Percentiles rank a stretch among this genome's conserved stretches.
Conservation (phyloP, 148 eudicot genomes). For the Chenopodium album region DNA sequence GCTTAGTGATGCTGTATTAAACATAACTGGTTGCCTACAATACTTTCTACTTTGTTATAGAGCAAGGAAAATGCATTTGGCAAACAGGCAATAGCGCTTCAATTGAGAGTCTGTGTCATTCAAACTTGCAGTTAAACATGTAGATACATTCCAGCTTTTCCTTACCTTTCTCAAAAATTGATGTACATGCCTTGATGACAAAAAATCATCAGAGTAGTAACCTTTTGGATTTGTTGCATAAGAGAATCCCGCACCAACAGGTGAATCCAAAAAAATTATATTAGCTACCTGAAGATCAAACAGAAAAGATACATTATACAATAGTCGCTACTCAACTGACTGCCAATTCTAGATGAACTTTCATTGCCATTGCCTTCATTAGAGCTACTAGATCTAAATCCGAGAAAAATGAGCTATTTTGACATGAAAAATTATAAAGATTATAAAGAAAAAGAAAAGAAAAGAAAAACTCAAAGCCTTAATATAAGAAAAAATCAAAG, state of each 20-base stretch:
- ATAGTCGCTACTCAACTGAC: neutral
- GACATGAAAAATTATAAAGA: neutral
- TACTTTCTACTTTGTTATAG: too few species aligned
- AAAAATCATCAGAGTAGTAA: constrained; percentile 41
- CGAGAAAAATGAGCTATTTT: too few species aligned
- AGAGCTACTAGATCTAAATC: too few species aligned
- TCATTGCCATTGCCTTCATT: too few species aligned
- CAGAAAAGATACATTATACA: neutral
- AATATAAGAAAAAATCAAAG: too few species aligned
- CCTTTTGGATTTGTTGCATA: constrained; percentile 46
- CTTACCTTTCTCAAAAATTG: constrained; percentile 55
- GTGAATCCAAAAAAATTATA: constrained; percentile 61
- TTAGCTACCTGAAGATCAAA: constrained; percentile 48
- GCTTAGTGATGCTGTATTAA: neutral
- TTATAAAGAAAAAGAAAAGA: neutral
- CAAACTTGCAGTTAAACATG: neutral
- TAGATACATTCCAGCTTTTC: neutral
- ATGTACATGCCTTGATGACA: constrained; percentile 33
- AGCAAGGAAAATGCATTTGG: neutral
- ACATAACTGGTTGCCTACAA: too few species aligned
- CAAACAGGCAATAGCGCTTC: neutral
- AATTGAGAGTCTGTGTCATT: neutral
- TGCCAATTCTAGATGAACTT: neutral
- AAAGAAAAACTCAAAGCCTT: too few species aligned
- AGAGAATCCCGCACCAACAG: constrained; percentile 75